Percentiles rank a stretch among this genome's conserved stretches.
These are phyloP conservation scores for Mortierella claussenii DNA, from an alignment of 192 early-diverging fungal species.

Conservation along the genomic window DNA sequence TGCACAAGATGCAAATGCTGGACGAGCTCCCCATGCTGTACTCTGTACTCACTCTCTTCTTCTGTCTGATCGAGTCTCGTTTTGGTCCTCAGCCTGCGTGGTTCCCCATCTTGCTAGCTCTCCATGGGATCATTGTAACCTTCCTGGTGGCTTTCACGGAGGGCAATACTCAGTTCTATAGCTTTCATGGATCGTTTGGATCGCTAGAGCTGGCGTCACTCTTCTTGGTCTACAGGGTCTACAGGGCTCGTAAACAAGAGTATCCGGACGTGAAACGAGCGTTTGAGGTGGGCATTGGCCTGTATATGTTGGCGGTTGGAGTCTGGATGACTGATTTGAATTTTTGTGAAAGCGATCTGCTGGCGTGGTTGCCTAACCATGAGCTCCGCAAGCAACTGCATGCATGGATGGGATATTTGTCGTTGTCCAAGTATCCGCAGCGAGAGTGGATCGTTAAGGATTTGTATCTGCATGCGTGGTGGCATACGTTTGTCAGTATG, in stretches of 20 bases:
- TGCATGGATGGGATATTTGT: background rate
- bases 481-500: slow-evolving; percentile 69
- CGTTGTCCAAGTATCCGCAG: background rate
- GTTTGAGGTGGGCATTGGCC: slow-evolving; percentile 37
- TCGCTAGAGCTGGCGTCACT: slow-evolving; percentile 28
- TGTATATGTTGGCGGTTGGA: slow-evolving; percentile 26
- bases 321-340: slow-evolving; percentile 50
- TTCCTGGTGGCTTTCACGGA: slow-evolving; percentile 31
- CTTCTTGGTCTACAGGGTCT: slow-evolving; percentile 37
- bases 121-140: slow-evolving; percentile 58
- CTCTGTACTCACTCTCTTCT: slow-evolving; percentile 48
- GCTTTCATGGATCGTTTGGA: slow-evolving; percentile 41
- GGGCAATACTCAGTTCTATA: slow-evolving; percentile 33
- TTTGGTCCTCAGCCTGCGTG: slow-evolving; percentile 57
- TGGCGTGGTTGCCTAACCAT: slow-evolving; percentile 7
- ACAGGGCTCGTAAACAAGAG: slow-evolving; percentile 23
- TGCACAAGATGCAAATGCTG: slow-evolving; percentile 73
- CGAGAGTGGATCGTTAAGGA: slow-evolving; percentile 55
- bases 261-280: slow-evolving; percentile 43
- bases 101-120: slow-evolving; percentile 55
- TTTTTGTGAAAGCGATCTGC: slow-evolving; percentile 33
- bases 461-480: slow-evolving; percentile 68
- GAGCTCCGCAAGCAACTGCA: too few species aligned
- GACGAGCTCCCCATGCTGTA: slow-evolving; percentile 65
- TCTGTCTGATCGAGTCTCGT: slow-evolving; percentile 51